phyloP scores from a whole-genome alignment of 768 basidiomycete genomes.

The Pulveroboletus sp. region DNA sequence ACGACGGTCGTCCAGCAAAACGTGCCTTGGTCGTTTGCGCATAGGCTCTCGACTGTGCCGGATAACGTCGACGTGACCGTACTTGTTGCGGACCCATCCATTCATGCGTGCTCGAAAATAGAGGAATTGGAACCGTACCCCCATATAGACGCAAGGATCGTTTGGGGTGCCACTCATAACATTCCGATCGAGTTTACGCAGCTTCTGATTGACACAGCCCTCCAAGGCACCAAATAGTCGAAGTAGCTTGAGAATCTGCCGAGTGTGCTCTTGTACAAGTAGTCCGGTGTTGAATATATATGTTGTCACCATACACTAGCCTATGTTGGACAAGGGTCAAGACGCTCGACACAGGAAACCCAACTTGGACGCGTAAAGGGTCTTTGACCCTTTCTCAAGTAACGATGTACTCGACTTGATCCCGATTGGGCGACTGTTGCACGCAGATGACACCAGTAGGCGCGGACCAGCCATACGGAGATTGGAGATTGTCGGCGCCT shows the following conservation, averaged over 20 bases:
- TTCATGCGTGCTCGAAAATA: neutral
- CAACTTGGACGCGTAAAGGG: too few relatives aligned
- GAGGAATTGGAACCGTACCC: constrained; percentile 6
- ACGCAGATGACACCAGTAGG: too few relatives aligned
- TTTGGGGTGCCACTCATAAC: constrained; percentile 11
- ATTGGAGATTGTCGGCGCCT: too few relatives aligned
- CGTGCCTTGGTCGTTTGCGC: constrained; percentile 18
- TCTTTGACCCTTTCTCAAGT: too few relatives aligned
- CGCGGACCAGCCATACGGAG: too few relatives aligned
- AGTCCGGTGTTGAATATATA: too few relatives aligned
- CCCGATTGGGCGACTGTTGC: too few relatives aligned
- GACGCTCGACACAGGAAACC: too few relatives aligned
- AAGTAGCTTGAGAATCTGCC: neutral
- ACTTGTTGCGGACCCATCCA: constrained; percentile 14
- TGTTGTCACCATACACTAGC: too few relatives aligned
- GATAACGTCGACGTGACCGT: constrained; percentile 9
- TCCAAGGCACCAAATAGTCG: neutral
- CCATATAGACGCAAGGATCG: neutral
- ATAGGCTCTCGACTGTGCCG: constrained; percentile 1
- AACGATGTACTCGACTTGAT: too few relatives aligned
- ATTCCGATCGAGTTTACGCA: constrained; percentile 14
- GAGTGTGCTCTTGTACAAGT: too few relatives aligned
- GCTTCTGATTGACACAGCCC: constrained; percentile 11
- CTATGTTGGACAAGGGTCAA: too few relatives aligned
- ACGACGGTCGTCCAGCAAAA: constrained; percentile 16